phyloP scores from a whole-genome alignment of 768 basidiomycete genomes.

The Panellus pusillus region DNA sequence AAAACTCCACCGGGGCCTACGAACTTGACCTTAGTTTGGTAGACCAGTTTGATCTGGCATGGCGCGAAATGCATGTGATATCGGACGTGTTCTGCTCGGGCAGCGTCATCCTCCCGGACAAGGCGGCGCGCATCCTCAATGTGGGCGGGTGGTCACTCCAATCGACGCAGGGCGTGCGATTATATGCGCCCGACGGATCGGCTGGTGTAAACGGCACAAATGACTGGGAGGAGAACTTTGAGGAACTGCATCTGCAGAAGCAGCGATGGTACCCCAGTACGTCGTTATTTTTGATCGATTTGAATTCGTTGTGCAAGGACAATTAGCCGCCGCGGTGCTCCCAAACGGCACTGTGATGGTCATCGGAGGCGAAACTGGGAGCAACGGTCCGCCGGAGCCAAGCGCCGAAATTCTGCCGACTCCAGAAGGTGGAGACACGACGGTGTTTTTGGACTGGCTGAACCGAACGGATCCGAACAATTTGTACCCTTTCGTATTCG shows the following conservation, averaged over 20 bases:
- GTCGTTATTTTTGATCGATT: slow-evolving; percentile 7
- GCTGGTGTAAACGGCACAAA: slow-evolving; percentile 71
- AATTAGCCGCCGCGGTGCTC: slow-evolving; percentile 61
- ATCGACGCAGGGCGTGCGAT: slow-evolving; percentile 71
- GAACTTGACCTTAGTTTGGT: slow-evolving; percentile 69
- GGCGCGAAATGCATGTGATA: slow-evolving; percentile 77
- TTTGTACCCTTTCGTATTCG: slow-evolving; percentile 73
- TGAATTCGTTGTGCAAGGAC: not conserved
- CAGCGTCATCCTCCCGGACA: slow-evolving; percentile 73
- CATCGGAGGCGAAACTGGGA: slow-evolving; percentile 66
- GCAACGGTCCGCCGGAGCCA: slow-evolving; percentile 64
- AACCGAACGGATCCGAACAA: slow-evolving; percentile 76
- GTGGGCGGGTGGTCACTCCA: slow-evolving; percentile 70
- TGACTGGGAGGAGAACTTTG: slow-evolving; percentile 76
- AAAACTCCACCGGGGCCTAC: slow-evolving; percentile 75
- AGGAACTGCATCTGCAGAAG: slow-evolving; percentile 57
- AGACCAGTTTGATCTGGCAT: slow-evolving; percentile 50
- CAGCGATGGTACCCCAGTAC: slow-evolving; percentile 33
- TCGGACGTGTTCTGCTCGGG: slow-evolving; percentile 82
- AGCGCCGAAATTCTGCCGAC: slow-evolving; percentile 72
- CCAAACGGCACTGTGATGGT: slow-evolving; percentile 64
- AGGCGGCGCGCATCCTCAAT: slow-evolving; percentile 62
- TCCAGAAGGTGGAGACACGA: slow-evolving; percentile 62
- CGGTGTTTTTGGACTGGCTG: slow-evolving; percentile 63
- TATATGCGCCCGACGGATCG: slow-evolving; percentile 70